Base-by-base conservation (phyloP, 768 basidiomycete species). In the Daedalea quercina region DNA sequence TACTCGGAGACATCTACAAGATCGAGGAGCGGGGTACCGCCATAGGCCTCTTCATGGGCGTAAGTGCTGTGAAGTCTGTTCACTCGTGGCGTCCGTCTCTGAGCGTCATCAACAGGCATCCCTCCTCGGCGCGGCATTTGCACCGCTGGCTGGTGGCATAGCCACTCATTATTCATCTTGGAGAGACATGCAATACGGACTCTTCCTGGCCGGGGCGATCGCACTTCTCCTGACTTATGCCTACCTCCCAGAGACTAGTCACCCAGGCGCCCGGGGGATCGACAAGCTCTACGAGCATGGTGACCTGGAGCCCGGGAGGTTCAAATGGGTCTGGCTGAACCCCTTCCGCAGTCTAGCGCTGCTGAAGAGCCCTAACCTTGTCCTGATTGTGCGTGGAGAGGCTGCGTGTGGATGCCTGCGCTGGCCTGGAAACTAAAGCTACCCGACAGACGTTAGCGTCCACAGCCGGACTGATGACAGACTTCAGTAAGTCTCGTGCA, bases 181-280 rank as follows among this genome's bases (percentile, higher is more conserved):
- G 85, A 75, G 86, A 0, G 55, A 72, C 3, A 76, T 84, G 64
- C 84, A 88, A 60, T 60, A 66, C 8, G 58, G 60, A 0, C 53
- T 87, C 1, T 76, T 75, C 2, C 34, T 71, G 0, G 63, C 69
- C 35, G 76, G 75, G 1, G 34, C 77, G 0, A 13, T 73, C 0
- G 67, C 71, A 1, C 69, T 79, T 33, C 7, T 74, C 6, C 54
- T 69, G 4, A 69, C 85, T 28, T 46, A 62, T 1, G 40, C 75
- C 2, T 73, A 73, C 49, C 73, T 85, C n/a, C 85, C 85, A 0
- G 86, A 88, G 59, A 87, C 85, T 2, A 78, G 76, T 47, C 81
- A 84, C 58, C 84, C 85, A 0, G 76, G 80, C 7, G 61, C 74
- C 0, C 69, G 75, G 35, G 79, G 82, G 0, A 69, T 84, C 1